Percentiles rank a stretch among this genome's conserved stretches.
phyloP scores from a whole-genome alignment of 805 yeast genomes.

The Cyberlindnera euphorbiiphila region DNA sequence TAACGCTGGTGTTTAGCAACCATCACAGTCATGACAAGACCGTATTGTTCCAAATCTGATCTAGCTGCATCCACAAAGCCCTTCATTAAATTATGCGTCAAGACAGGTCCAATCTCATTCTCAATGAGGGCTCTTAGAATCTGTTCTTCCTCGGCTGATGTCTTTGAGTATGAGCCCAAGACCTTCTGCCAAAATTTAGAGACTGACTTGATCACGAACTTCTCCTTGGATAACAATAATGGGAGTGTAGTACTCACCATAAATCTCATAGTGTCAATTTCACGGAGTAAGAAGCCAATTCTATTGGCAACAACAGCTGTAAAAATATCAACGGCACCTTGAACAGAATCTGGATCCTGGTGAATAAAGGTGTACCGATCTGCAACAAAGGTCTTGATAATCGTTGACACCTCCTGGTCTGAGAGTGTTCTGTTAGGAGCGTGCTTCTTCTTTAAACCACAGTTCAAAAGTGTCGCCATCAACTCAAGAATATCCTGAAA shows the following conservation, averaged over 20 bases:
- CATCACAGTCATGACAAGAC: conserved; percentile 46
- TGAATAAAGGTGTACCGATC: conserved; percentile 28
- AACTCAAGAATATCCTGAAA: conserved; percentile 19
- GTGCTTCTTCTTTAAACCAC: conserved; percentile 13
- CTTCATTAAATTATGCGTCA: conserved; percentile 35
- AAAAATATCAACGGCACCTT: conserved; percentile 48
- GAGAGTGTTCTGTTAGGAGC: conserved; percentile 6
- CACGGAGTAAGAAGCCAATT: conserved; percentile 45
- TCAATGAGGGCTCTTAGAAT: conserved; percentile 30
- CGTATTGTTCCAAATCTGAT: conserved; percentile 57
- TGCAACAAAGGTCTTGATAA: conserved; percentile 21
- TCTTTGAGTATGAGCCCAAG: conserved; percentile 43
- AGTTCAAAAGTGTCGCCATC: conserved; percentile 17
- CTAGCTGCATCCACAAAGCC: conserved; percentile 49
- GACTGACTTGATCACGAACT: conserved; percentile 45
- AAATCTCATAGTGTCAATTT: conserved; percentile 28
- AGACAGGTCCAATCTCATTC: conserved; percentile 27
- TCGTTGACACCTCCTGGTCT: conserved; percentile 13
- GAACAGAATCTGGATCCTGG: conserved; percentile 58
- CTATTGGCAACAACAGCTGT: conserved; percentile 43
- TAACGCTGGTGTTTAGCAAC: conserved; percentile 47
- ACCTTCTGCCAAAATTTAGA: conserved; percentile 52
- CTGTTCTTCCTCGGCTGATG: conserved; percentile 36
- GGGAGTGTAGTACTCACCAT: conserved; percentile 27
- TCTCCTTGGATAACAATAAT: conserved; percentile 41